Percentiles rank a stretch among this genome's conserved stretches.
phyloP scores from a whole-genome alignment of 2,329 filamentous ascomycete species.

The Alternaria sp. region DNA sequence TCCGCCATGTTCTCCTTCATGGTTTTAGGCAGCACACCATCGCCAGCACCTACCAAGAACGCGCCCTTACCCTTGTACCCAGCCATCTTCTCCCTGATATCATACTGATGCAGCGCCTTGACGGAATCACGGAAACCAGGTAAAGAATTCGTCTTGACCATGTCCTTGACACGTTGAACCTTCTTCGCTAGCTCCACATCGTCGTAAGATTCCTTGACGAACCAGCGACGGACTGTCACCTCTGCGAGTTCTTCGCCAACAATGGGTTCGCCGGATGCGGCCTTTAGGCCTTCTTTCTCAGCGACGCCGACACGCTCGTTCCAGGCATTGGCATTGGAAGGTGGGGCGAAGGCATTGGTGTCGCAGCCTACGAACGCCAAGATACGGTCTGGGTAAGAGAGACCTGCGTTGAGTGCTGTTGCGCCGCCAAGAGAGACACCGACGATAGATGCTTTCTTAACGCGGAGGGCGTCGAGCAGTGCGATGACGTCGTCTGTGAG shows the following conservation, averaged over 20 bases:
- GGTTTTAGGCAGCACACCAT: conserved; percentile 78
- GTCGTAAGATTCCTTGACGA: conserved; percentile 69
- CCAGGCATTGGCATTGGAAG: conserved; percentile 82
- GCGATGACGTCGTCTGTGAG: conserved; percentile 73
- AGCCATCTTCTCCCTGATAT: conserved; percentile 67
- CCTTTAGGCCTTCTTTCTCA: conserved; percentile 60
- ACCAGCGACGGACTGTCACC: conserved; percentile 80
- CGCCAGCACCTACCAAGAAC: conserved; percentile 76
- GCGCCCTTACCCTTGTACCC: conserved; percentile 67
- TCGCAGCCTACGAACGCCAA: conserved; percentile 76
- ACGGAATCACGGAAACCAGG: conserved; percentile 74
- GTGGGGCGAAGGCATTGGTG: conserved; percentile 76
- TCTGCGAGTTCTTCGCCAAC: conserved; percentile 72
- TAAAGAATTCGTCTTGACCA: conserved; percentile 75
- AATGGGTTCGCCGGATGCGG: conserved; percentile 59
- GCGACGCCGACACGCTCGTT: conserved; percentile 76
- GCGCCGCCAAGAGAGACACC: conserved; percentile 86
- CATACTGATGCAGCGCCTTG: conserved; percentile 76
- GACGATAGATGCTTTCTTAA: conserved; percentile 71
- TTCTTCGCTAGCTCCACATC: conserved; percentile 57
- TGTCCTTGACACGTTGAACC: conserved; percentile 69
- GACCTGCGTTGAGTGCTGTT: conserved; percentile 76
- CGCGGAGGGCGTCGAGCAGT: conserved; percentile 74
- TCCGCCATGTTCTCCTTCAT: conserved; percentile 78
- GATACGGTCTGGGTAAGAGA: conserved; percentile 70